phyloP scores from a whole-genome alignment of 2,329 filamentous ascomycete species.

The Alternaria triticimaculans region DNA sequence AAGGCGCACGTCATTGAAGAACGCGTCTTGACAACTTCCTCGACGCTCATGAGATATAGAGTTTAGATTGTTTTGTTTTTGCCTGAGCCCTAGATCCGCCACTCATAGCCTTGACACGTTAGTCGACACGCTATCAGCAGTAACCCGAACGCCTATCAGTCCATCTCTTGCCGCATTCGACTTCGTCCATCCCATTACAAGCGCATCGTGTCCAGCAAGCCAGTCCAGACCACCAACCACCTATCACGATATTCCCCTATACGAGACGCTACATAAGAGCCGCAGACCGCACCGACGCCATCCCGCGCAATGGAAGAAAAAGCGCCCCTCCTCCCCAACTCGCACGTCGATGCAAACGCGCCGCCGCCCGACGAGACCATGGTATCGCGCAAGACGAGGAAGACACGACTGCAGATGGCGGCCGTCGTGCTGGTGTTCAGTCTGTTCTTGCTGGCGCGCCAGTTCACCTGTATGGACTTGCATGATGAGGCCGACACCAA shows the following conservation, averaged over 20 bases:
- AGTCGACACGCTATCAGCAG: constrained; percentile 16
- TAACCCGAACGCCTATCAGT: constrained; percentile 15
- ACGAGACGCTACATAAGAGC: constrained; percentile 1
- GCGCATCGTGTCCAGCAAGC: background rate
- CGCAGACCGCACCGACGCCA: background rate
- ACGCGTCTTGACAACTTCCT: background rate
- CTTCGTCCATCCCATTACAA: constrained; percentile 4
- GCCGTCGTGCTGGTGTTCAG: constrained; percentile 35
- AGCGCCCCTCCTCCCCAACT: constrained; percentile 35
- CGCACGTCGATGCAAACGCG: constrained; percentile 15
- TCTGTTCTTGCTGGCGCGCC: constrained; percentile 41
- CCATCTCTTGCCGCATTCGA: constrained; percentile 11
- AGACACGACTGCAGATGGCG: constrained; percentile 33
- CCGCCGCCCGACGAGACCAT: constrained; percentile 18
- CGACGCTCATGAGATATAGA: background rate
- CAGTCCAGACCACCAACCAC: constrained; percentile 3
- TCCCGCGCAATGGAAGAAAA: constrained; percentile 37
- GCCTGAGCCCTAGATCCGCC: background rate
- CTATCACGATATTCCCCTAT: background rate
- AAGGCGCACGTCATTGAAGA: background rate
- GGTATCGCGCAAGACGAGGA: constrained; percentile 9
- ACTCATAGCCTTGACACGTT: background rate
- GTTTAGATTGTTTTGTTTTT: background rate
- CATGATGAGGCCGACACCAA: constrained; percentile 37
- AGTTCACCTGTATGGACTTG: constrained; percentile 36